Conservation (phyloP, 2,329 filamentous ascomycete species). For the Parastagonospora avenae region DNA sequence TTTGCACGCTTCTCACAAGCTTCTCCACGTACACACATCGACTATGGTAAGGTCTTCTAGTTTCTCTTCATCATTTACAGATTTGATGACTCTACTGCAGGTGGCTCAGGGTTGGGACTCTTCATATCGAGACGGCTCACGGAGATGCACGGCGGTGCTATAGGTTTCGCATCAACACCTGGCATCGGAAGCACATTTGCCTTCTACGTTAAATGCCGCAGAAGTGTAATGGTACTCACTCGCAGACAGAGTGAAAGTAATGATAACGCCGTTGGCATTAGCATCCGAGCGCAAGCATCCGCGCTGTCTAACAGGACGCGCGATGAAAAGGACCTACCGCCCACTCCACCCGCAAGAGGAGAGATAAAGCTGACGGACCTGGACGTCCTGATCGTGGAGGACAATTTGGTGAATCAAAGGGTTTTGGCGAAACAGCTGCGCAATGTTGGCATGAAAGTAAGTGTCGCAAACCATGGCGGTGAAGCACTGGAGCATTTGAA, state of each 20-base stretch:
- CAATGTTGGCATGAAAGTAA: conserved; percentile 43
- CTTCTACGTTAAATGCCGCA: conserved; percentile 38
- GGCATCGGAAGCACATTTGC: conserved; percentile 40
- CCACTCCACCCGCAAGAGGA: neutral
- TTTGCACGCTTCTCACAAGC: conserved; percentile 42
- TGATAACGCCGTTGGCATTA: conserved; percentile 5
- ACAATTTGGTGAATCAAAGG: conserved; percentile 50
- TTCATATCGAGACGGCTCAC: conserved; percentile 43
- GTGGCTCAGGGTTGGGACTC: conserved; percentile 42
- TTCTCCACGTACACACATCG: conserved; percentile 41
- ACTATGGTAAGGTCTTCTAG: conserved; percentile 31
- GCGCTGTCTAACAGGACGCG: conserved; percentile 10
- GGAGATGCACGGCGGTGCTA: conserved; percentile 42
- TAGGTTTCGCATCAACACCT: conserved; percentile 37
- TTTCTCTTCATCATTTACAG: neutral
- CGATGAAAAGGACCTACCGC: conserved; percentile 4
- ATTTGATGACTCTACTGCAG: conserved; percentile 8
- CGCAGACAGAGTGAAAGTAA: conserved; percentile 9
- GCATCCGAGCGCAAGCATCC: conserved; percentile 15
- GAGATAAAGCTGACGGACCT: conserved; percentile 13
- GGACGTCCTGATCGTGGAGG: conserved; percentile 42
- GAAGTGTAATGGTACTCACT: neutral
- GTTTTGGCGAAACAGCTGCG: conserved; percentile 48
- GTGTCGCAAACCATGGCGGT: conserved; percentile 46
- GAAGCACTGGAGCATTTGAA: conserved; percentile 46